These are phyloP conservation scores for Agaricus bisporus DNA, from an alignment of 768 basidiomycete genomes.

Conservation along the genomic window DNA sequence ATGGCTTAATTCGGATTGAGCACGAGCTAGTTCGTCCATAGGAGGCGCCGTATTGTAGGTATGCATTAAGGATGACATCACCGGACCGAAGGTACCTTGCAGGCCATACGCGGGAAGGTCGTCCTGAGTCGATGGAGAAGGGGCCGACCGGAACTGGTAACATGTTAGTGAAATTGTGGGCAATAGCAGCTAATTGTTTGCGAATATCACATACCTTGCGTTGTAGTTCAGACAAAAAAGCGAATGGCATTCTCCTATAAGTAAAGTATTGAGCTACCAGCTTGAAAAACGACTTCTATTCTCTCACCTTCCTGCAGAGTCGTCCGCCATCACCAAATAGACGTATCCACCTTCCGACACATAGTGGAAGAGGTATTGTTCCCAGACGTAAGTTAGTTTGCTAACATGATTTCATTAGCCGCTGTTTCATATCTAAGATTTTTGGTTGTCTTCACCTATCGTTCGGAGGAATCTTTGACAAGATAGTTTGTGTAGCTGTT, in stretches of 20 bases:
- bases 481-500: slow-evolving; percentile 78
- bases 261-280: neutral
- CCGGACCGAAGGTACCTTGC: slow-evolving; percentile 67
- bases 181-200: neutral
- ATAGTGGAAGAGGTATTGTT: slow-evolving; percentile 92
- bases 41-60: slow-evolving; percentile 88
- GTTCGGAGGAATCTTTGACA: slow-evolving; percentile 93
- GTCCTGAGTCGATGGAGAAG: slow-evolving; percentile 56
- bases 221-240: slow-evolving; percentile 85
- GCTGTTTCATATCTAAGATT: neutral
- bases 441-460: slow-evolving; percentile 35
- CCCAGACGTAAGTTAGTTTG: slow-evolving; percentile 85
- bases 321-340: slow-evolving; percentile 93
- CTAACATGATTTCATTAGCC: slow-evolving; percentile 29
- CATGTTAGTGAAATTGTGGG: neutral
- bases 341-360: slow-evolving; percentile 83
- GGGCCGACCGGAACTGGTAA: slow-evolving; percentile 51
- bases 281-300: neutral
- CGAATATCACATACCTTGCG: slow-evolving; percentile 44
- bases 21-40: slow-evolving; percentile 81
- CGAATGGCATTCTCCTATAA: slow-evolving; percentile 83
- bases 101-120: slow-evolving; percentile 56
- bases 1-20: slow-evolving; percentile 82
- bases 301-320: slow-evolving; percentile 77
- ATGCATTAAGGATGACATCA: slow-evolving; percentile 71